phyloP scores from a whole-genome alignment of 1,284 basidiomycete species.

The Moniliophthora roreri region DNA sequence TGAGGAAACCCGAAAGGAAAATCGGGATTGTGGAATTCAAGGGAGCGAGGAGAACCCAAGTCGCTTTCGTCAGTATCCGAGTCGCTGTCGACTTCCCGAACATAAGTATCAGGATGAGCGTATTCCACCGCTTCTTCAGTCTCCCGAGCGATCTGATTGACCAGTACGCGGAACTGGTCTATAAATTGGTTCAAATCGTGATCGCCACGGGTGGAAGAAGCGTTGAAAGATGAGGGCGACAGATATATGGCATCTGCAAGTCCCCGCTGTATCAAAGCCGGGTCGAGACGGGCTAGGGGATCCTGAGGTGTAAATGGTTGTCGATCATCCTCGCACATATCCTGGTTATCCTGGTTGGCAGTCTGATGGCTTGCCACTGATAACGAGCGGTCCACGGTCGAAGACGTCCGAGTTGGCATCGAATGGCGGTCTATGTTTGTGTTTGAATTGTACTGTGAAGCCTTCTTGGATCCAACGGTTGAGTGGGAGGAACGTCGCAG shows the following conservation, averaged over 20 bases:
- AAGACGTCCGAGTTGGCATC: neutral
- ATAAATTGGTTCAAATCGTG: constrained; percentile 42
- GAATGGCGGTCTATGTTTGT: constrained; percentile 12
- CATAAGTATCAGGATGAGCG: constrained; percentile 28
- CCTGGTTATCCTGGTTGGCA: neutral
- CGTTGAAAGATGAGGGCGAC: neutral
- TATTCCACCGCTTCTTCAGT: constrained; percentile 44
- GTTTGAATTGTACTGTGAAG: constrained; percentile 2
- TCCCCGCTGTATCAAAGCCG: neutral
- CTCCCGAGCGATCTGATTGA: constrained; percentile 50
- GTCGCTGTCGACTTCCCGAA: constrained; percentile 15
- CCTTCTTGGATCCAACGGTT: constrained; percentile 20
- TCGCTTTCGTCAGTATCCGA: neutral
- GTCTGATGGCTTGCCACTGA: neutral
- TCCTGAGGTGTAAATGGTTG: neutral
- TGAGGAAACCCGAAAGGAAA: constrained; percentile 19
- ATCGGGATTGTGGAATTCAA: neutral
- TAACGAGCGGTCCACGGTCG: neutral
- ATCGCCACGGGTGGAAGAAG: constrained; percentile 18
- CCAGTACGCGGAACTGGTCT: constrained; percentile 47
- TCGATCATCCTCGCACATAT: constrained; percentile 7
- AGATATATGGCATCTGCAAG: neutral
- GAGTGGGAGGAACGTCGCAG: constrained; percentile 29
- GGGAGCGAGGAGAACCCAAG: neutral
- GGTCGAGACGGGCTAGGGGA: neutral